A percentile compares a stretch with the other conserved stretches of the same genome.
Conservation (phyloP, 495 filamentous ascomycete genomes). For the Friedmanniomyces simplex region DNA sequence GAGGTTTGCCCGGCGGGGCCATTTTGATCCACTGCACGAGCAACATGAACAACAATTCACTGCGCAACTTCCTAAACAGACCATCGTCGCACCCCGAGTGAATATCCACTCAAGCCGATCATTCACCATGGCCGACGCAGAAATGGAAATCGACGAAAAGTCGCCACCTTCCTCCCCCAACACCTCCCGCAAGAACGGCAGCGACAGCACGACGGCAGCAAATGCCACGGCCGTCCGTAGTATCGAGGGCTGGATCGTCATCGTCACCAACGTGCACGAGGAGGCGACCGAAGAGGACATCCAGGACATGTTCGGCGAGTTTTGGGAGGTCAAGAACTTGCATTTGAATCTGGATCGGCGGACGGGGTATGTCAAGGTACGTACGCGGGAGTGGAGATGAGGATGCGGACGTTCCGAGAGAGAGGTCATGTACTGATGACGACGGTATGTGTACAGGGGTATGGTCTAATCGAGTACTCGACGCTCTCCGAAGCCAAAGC, state of each 20-base stretch:
- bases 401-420: neutral
- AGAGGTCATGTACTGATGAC: neutral
- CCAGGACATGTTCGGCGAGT: constrained; percentile 89
- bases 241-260: constrained; percentile 98
- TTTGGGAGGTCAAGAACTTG: constrained; percentile 94
- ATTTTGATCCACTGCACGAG: too few species aligned
- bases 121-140: constrained; percentile 32
- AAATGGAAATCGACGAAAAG: constrained; percentile 67
- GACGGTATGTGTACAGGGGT: constrained; percentile 51
- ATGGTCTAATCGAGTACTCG: constrained; percentile 86
- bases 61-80: too few species aligned
- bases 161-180: constrained; percentile 20
- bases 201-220: constrained; percentile 57
- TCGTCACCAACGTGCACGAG: constrained; percentile 94
- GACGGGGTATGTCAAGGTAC: constrained; percentile 95
- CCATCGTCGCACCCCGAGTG: too few species aligned
- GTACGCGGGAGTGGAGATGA: constrained; percentile 8
- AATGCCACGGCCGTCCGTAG: constrained; percentile 89
- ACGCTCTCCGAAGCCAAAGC: constrained; percentile 76
- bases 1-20: too few species aligned
- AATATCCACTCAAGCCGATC: too few species aligned
- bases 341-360: constrained; percentile 89
- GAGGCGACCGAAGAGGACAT: constrained; percentile 95
- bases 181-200: constrained; percentile 42
- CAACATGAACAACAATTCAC: too few species aligned